phyloP scores from a whole-genome alignment of 179 eudicot genomes.

The Heliamphora ciliata region DNA sequence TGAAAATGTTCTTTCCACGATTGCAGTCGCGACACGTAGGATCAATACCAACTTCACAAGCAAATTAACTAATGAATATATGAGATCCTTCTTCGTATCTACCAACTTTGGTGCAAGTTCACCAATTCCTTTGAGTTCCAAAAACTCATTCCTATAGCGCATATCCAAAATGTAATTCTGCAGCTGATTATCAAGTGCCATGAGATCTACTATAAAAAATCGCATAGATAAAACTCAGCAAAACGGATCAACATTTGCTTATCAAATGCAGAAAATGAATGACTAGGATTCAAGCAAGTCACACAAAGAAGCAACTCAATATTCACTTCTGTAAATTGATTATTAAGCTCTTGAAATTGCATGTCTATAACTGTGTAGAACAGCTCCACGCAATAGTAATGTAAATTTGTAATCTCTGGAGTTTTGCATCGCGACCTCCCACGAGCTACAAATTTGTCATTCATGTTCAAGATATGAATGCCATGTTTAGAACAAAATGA shows the following conservation, averaged over 20 bases:
- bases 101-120: neutral
- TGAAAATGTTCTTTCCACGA: too few relatives aligned
- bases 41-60: too few relatives aligned
- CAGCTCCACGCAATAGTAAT: neutral
- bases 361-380: neutral
- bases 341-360: neutral
- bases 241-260: neutral
- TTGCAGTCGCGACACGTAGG: too few relatives aligned
- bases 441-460: neutral
- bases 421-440: neutral
- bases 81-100: neutral
- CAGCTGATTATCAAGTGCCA: neutral
- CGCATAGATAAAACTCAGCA: neutral
- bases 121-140: neutral
- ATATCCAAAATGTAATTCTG: too few relatives aligned
- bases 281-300: neutral
- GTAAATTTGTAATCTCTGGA: neutral
- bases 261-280: neutral
- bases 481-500: neutral
- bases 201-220: neutral
- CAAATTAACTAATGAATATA: neutral
- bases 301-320: neutral
- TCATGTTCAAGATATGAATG: neutral
- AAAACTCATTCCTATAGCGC: neutral
- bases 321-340: neutral